A percentile compares a stretch with the other conserved stretches of the same genome.
These are phyloP conservation scores for Bipolaris cookei DNA, from an alignment of 2,329 filamentous ascomycete species.

Conservation along the genomic window DNA sequence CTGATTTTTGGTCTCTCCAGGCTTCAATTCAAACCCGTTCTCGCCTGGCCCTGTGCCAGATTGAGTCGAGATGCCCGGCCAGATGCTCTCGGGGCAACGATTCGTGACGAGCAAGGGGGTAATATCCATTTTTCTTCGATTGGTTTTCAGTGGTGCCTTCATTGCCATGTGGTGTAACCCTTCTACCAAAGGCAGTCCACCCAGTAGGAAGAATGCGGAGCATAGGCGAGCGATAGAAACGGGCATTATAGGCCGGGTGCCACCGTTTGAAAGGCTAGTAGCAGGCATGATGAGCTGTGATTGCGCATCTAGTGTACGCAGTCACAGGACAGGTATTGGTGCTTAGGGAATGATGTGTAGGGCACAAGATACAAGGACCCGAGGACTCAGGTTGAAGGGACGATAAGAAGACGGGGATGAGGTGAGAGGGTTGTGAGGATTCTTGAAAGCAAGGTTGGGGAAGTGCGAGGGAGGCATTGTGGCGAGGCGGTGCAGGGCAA, in stretches of 20 bases:
- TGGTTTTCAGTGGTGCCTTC: conserved; percentile 36
- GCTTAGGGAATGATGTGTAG: conserved; percentile 21
- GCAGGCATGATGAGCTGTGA: conserved; percentile 27
- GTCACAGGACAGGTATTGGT: conserved; percentile 10
- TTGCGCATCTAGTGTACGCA: conserved; percentile 21
- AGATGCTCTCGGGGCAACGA: conserved; percentile 72
- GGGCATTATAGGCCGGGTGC: conserved; percentile 10
- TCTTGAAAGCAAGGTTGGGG: conserved; percentile 3
- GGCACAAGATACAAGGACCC: conserved; percentile 15
- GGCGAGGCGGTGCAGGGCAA: conserved; percentile 23
- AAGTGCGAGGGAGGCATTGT: conserved; percentile 5
- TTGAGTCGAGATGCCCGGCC: conserved; percentile 78
- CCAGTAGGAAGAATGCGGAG: conserved; percentile 30
- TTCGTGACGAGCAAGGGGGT: conserved; percentile 73
- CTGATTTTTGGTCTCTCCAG: conserved; percentile 65
- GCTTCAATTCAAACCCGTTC: conserved; percentile 71
- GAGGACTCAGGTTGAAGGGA: conserved; percentile 21
- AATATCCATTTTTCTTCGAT: conserved; percentile 44
- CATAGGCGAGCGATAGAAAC: conserved; percentile 30
- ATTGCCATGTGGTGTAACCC: conserved; percentile 44
- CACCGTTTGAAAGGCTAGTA: conserved; percentile 13
- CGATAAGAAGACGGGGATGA: conserved; percentile 18
- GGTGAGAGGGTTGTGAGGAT: background rate
- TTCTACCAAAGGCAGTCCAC: conserved; percentile 29
- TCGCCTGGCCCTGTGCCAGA: conserved; percentile 69